Evolutionary conservation across 805 yeast genomes (phyloP).

Genomic region (Cyberlindnera veronae): DNA sequence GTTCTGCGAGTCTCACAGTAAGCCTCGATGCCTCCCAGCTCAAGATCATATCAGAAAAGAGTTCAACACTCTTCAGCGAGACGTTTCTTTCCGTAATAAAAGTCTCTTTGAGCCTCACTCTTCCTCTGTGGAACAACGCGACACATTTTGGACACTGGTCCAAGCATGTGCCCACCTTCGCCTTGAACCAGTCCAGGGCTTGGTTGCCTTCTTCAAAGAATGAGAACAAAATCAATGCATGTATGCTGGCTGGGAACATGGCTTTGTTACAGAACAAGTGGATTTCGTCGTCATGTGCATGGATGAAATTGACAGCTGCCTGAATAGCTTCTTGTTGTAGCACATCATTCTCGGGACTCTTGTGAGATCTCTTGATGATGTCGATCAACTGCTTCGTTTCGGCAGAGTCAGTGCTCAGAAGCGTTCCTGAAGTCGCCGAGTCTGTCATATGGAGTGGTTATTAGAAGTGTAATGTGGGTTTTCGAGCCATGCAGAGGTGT

Average conservation of each 20-base stretch:
- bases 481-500: too few species aligned
- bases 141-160: constrained; percentile 53
- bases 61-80: constrained; percentile 20
- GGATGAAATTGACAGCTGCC: constrained; percentile 36
- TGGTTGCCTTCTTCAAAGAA: constrained; percentile 41
- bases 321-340: constrained; percentile 38
- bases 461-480: neutral
- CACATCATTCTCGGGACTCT: constrained; percentile 29
- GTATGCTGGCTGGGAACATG: constrained; percentile 47
- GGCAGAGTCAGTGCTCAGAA: neutral
- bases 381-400: constrained; percentile 5
- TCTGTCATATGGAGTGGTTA: neutral
- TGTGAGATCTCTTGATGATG: constrained; percentile 29
- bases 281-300: constrained; percentile 27
- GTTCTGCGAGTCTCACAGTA: constrained; percentile 1
- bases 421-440: neutral
- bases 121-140: constrained; percentile 47
- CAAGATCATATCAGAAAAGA: constrained; percentile 19
- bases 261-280: constrained; percentile 58
- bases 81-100: constrained; percentile 50
- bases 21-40: constrained; percentile 29
- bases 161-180: constrained; percentile 37
- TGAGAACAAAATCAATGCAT: constrained; percentile 57
- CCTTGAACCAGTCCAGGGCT: constrained; percentile 42
- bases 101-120: constrained; percentile 47